phyloP scores from a whole-genome alignment of 768 basidiomycete genomes.

The Gloeopeniophorella convolvens region DNA sequence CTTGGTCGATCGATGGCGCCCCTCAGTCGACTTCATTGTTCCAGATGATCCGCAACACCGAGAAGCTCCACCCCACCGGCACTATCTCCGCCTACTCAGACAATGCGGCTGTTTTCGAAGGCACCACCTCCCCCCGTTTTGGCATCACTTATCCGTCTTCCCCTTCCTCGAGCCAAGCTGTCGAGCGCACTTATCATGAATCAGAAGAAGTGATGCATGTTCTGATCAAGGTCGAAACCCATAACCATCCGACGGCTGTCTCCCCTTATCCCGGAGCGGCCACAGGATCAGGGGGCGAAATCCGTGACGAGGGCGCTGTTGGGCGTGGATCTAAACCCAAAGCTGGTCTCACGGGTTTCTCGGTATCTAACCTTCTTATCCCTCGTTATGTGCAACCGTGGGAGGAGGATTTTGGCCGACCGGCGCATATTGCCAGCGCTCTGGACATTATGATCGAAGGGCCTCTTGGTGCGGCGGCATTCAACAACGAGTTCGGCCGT shows the following conservation, averaged over 20 bases:
- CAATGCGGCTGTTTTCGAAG: slow-evolving; percentile 92
- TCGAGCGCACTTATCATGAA: slow-evolving; percentile 40
- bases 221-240: slow-evolving; percentile 96
- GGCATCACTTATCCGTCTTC: slow-evolving; percentile 35
- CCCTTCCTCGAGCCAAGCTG: slow-evolving; percentile 20
- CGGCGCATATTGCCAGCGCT: slow-evolving; percentile 85
- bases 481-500: slow-evolving; percentile 98
- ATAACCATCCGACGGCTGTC: slow-evolving; percentile 98
- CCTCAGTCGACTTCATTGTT: slow-evolving; percentile 71
- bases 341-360: slow-evolving; percentile 89
- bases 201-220: slow-evolving; percentile 75
- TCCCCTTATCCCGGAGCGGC: slow-evolving; percentile 99
- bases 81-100: slow-evolving; percentile 98
- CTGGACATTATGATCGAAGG: slow-evolving; percentile 97
- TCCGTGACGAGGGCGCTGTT: slow-evolving; percentile 95
- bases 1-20: slow-evolving; percentile 82
- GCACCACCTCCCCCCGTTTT: slow-evolving; percentile 70
- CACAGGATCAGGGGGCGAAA: slow-evolving; percentile 97
- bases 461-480: slow-evolving; percentile 89
- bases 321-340: slow-evolving; percentile 95
- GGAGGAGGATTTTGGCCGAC: slow-evolving; percentile 92
- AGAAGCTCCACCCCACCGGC: slow-evolving; percentile 61
- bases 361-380: slow-evolving; percentile 88
- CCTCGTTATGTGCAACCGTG: slow-evolving; percentile 90
- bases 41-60: slow-evolving; percentile 96